Conservation (phyloP, 2,329 filamentous ascomycete genomes). For the Alternaria panax region DNA sequence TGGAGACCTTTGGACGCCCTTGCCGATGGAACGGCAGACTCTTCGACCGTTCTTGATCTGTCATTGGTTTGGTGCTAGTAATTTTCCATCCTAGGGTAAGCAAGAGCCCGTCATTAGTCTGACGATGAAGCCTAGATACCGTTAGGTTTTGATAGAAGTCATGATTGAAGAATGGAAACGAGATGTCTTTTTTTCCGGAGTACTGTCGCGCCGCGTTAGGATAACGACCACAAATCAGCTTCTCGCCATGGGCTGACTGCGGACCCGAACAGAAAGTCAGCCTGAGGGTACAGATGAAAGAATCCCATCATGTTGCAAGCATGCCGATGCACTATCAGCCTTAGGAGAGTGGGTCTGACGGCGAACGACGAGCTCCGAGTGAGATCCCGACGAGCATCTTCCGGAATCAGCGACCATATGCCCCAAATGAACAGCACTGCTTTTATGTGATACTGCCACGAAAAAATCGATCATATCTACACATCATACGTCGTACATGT, state of each 20-base stretch:
- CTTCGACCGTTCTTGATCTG: neutral
- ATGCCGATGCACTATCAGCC: constrained; percentile 1
- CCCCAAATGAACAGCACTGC: neutral
- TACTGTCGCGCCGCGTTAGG: neutral
- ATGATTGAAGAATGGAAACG: neutral
- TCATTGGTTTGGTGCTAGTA: neutral
- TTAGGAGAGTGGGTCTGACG: constrained; percentile 15
- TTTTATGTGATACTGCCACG: neutral
- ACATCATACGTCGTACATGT: too few species aligned
- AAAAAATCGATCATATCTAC: neutral
- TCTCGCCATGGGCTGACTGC: neutral
- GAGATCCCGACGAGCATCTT: constrained; percentile 25
- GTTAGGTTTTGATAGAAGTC: neutral
- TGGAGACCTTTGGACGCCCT: neutral
- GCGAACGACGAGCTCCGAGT: constrained; percentile 5
- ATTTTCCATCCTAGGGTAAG: neutral
- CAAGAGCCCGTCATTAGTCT: neutral
- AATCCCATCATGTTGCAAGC: neutral
- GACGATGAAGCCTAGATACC: neutral
- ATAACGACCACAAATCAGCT: neutral
- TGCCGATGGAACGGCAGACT: neutral
- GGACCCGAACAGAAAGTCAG: neutral
- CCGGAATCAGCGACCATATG: constrained; percentile 12
- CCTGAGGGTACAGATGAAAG: neutral
- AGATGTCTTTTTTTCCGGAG: neutral